Evolutionary conservation across 768 basidiomycete genomes (phyloP).

Genomic region (Trametes gibbosa): DNA sequence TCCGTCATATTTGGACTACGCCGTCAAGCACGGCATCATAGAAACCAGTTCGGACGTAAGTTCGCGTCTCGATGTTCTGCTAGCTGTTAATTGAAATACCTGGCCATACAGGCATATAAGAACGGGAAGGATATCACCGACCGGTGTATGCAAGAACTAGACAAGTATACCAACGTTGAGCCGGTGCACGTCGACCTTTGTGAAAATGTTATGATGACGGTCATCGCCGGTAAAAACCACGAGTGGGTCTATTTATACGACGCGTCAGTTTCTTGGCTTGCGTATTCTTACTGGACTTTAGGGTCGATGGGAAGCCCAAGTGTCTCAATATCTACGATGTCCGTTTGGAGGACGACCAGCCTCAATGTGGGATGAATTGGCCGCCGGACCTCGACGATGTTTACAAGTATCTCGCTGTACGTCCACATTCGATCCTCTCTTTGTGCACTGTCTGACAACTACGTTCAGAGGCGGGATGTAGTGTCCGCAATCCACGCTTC

Average conservation of each 20-base stretch:
- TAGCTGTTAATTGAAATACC: not conserved
- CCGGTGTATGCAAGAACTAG: conserved; percentile 50
- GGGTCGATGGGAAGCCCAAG: conserved; percentile 63
- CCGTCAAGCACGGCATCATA: conserved; percentile 73
- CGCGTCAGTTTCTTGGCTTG: no score
- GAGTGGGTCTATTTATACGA: conserved; percentile 29
- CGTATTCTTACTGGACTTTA: conserved; percentile 26
- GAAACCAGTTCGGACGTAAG: conserved; percentile 68
- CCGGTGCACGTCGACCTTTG: conserved; percentile 59
- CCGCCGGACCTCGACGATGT: conserved; percentile 80
- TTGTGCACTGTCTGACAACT: not conserved
- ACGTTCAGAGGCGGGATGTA: conserved; percentile 71
- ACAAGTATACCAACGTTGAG: conserved; percentile 44
- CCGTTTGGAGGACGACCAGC: conserved; percentile 78
- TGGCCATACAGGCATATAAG: conserved; percentile 55
- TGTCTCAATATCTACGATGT: conserved; percentile 97
- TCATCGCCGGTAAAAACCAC: conserved; percentile 35
- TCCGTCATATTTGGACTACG: conserved; percentile 84
- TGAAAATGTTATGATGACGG: conserved; percentile 51
- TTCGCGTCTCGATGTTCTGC: not conserved
- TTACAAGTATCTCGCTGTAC: conserved; percentile 75
- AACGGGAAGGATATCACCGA: conserved; percentile 55
- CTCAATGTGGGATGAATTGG: conserved; percentile 98
- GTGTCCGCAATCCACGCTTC: conserved; percentile 79
- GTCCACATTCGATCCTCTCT: conserved; percentile 29